phyloP scores from a whole-genome alignment of 2,329 filamentous ascomycete genomes.

The Colletotrichum horii region DNA sequence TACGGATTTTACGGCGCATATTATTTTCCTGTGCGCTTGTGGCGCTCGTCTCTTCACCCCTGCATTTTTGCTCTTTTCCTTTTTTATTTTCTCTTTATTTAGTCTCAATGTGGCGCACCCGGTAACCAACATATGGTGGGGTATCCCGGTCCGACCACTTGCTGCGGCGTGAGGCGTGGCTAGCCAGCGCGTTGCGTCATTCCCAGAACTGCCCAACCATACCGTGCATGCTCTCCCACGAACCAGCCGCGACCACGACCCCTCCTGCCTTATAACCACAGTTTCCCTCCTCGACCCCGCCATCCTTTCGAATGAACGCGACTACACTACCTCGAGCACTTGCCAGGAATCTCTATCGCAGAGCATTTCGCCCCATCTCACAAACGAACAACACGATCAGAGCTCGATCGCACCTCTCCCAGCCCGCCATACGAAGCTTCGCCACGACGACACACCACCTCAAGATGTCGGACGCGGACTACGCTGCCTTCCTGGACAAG shows the following conservation, averaged over 20 bases:
- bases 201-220: not conserved
- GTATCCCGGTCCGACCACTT: not conserved
- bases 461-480: constrained; percentile 80
- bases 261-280: not conserved
- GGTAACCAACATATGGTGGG: not conserved
- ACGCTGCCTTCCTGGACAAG: constrained; percentile 85
- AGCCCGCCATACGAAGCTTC: not conserved
- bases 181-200: constrained; percentile 19
- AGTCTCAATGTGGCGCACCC: not conserved
- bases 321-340: not conserved
- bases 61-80: not conserved
- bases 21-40: not conserved
- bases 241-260: not conserved
- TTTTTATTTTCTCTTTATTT: not conserved
- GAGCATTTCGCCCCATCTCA: not conserved
- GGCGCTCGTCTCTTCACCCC: not conserved
- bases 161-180: not conserved
- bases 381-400: not conserved
- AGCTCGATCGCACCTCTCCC: not conserved
- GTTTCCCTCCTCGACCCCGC: not conserved
- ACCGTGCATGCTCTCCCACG: not conserved
- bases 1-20: not conserved
- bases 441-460: constrained; percentile 26
- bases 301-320: not conserved
- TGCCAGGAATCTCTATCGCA: not conserved